These are phyloP conservation scores for Aspergillus coremiiformis DNA, from an alignment of 495 filamentous ascomycete species.

Conservation along the genomic window DNA sequence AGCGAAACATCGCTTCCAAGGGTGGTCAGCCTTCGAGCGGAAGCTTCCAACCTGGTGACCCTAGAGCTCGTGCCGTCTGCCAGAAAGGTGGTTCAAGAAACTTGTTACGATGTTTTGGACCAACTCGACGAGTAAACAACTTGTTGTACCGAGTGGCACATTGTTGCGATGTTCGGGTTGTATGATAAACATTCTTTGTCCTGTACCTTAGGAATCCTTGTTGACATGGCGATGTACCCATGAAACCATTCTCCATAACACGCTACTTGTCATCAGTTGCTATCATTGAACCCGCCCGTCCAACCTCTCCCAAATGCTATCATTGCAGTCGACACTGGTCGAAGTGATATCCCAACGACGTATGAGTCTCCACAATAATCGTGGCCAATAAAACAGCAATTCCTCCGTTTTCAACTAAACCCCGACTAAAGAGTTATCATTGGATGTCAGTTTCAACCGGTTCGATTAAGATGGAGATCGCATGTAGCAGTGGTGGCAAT, in stretches of 20 bases:
- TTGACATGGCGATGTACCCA: too few species aligned
- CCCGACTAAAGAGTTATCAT: neutral
- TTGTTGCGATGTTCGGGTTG: too few species aligned
- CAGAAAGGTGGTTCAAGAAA: constrained; percentile 32
- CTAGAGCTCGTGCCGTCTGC: constrained; percentile 40
- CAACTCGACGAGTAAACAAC: constrained; percentile 9
- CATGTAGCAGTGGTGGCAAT: neutral
- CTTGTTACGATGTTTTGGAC: constrained; percentile 4
- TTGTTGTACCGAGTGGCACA: neutral
- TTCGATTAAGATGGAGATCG: too few species aligned
- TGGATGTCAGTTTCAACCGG: too few species aligned
- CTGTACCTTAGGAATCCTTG: too few species aligned
- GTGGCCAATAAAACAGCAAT: neutral
- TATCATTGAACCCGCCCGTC: too few species aligned
- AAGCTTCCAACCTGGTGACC: constrained; percentile 40
- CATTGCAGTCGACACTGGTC: too few species aligned
- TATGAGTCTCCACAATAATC: neutral
- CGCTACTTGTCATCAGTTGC: too few species aligned
- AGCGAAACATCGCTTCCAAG: constrained; percentile 45
- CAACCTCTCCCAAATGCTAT: too few species aligned
- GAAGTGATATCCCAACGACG: neutral
- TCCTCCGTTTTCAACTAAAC: neutral
- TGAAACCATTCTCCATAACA: too few species aligned
- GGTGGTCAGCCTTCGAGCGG: constrained; percentile 46
- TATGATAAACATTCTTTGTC: too few species aligned